These are phyloP conservation scores for Helianthus annuus DNA, from an alignment of 129 eudicot species.

Conservation along the genomic window DNA sequence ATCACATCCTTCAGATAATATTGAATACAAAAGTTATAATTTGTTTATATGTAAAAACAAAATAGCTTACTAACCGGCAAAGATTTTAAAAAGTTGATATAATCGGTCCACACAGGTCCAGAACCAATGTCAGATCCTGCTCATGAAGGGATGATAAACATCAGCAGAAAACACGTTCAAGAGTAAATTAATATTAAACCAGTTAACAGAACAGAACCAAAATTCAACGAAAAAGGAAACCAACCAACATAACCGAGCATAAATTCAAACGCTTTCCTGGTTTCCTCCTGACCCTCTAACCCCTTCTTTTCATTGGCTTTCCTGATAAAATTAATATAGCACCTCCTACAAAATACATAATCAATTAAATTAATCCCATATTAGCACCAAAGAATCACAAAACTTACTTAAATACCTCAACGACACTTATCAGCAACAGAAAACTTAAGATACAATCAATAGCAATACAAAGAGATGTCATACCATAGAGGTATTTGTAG, in stretches of 20 bases:
- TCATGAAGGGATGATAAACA: constrained; percentile 7
- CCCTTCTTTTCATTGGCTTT: constrained; percentile 97
- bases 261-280: constrained; percentile 95
- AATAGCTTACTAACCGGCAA: constrained; percentile 57
- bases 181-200: background rate
- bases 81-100: constrained; percentile 76
- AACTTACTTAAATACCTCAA: constrained; percentile 3
- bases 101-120: constrained; percentile 98
- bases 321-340: constrained; percentile 90
- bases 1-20: constrained; percentile 24
- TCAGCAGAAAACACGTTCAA: background rate
- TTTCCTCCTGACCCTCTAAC: constrained; percentile 89
- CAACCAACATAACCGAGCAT: constrained; percentile 84
- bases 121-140: constrained; percentile 91
- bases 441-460: background rate
- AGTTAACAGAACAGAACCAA: constrained; percentile 33
- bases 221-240: constrained; percentile 27
- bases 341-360: constrained; percentile 63
- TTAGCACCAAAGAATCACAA: constrained; percentile 7
- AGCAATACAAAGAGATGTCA: constrained; percentile 1
- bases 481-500: constrained; percentile 93
- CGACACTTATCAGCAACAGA: background rate
- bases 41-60: constrained; percentile 12
- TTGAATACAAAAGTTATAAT: background rate
- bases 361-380: background rate